Evolutionary conservation across 768 basidiomycete species (phyloP).

Genomic region (Hygrophorus pudorinus): DNA sequence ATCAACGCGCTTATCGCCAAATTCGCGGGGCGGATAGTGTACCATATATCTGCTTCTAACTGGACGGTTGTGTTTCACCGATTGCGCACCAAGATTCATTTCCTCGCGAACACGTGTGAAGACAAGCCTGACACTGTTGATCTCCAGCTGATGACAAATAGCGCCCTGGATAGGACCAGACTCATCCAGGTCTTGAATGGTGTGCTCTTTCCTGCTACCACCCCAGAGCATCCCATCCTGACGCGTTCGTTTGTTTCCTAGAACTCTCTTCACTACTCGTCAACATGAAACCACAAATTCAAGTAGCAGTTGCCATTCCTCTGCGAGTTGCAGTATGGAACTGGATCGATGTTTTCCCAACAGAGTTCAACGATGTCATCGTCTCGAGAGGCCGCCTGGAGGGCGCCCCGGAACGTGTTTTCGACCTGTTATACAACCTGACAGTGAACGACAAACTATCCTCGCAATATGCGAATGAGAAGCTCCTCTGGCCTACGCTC

Average conservation of each 20-base stretch:
- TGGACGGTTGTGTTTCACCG: slow-evolving; percentile 71
- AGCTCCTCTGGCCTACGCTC: slow-evolving; percentile 70
- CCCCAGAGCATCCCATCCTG: slow-evolving; percentile 5
- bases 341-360: slow-evolving; percentile 74
- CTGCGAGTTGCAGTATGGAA: slow-evolving; percentile 81
- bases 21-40: slow-evolving; percentile 71
- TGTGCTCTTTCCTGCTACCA: slow-evolving; percentile 17
- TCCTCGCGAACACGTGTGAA: slow-evolving; percentile 38
- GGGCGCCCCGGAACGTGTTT: slow-evolving; percentile 77
- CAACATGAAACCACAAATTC: slow-evolving; percentile 69
- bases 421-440: slow-evolving; percentile 62
- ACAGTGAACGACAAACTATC: slow-evolving; percentile 3
- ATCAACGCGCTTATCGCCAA: slow-evolving; percentile 57
- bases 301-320: slow-evolving; percentile 59
- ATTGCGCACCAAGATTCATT: slow-evolving; percentile 58
- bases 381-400: slow-evolving; percentile 56
- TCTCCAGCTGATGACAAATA: slow-evolving; percentile 67
- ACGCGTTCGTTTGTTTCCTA: slow-evolving; percentile 21
- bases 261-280: slow-evolving; percentile 78
- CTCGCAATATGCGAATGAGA: slow-evolving; percentile 34
- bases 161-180: slow-evolving; percentile 59
- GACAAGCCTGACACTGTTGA: slow-evolving; percentile 57
- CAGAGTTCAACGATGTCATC: slow-evolving; percentile 69
- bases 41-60: slow-evolving; percentile 80
- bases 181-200: slow-evolving; percentile 66